These are phyloP conservation scores for Epichloe baconii DNA, from an alignment of 2,329 filamentous ascomycete species.

Conservation along the genomic window DNA sequence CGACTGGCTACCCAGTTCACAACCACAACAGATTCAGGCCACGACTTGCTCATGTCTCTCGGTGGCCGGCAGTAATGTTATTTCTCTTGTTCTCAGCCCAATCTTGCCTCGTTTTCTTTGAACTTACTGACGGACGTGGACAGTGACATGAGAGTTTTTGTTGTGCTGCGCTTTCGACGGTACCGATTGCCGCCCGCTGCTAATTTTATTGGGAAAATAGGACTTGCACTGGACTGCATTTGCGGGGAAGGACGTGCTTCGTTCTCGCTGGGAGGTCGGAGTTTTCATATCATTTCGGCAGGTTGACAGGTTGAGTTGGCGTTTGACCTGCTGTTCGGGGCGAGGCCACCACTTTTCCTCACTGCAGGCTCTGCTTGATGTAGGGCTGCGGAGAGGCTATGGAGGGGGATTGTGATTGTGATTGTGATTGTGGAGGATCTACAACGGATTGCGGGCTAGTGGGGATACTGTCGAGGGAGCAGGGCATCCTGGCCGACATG, in stretches of 20 bases:
- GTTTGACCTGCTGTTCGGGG: slow-evolving; percentile 1
- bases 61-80: not conserved
- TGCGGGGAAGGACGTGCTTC: not conserved
- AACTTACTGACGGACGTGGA: slow-evolving; percentile 17
- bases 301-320: no score
- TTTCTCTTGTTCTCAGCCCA: not conserved
- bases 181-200: no score
- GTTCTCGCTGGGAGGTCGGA: not conserved
- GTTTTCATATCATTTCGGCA: no score
- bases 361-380: slow-evolving; percentile 34
- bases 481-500: not conserved
- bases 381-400: slow-evolving; percentile 31
- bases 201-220: not conserved
- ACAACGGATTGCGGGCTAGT: no score
- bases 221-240: not conserved
- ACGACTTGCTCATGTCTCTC: not conserved
- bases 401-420: no score
- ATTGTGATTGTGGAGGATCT: no score
- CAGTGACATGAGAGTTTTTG: slow-evolving; percentile 15
- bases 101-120: not conserved
- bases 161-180: not conserved
- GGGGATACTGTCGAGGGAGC: no score
- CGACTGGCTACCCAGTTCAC: not conserved
- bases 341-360: slow-evolving; percentile 33
- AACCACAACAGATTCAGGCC: not conserved